These are phyloP conservation scores for Nemania sp. DNA, from an alignment of 2,329 filamentous ascomycete genomes.

Conservation along the genomic window DNA sequence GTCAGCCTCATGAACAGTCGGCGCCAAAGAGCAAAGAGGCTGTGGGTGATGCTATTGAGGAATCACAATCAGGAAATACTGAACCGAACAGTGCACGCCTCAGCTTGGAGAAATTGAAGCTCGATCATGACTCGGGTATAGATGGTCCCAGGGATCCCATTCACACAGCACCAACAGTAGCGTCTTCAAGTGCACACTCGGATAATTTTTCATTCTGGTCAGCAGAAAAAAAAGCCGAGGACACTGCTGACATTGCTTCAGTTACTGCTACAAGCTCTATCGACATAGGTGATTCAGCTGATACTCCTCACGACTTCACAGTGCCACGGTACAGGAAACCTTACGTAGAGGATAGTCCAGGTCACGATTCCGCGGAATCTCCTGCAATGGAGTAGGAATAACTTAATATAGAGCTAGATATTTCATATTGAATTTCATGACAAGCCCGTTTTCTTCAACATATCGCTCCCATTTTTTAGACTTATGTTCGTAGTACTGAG, in stretches of 20 bases:
- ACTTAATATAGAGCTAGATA: not conserved
- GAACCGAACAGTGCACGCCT: not conserved
- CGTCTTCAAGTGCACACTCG: conserved; percentile 44
- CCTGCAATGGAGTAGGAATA: not conserved
- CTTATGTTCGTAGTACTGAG: not conserved
- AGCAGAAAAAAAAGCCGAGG: conserved; percentile 39
- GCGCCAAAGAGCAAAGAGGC: not conserved
- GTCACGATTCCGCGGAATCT: conserved; percentile 3
- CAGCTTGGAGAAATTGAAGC: conserved; percentile 24
- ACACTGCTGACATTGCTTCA: conserved; percentile 41
- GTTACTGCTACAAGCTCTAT: conserved; percentile 47
- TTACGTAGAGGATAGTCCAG: conserved; percentile 45
- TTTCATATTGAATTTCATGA: not conserved
- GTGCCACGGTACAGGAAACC: conserved; percentile 39
- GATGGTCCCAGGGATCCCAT: not conserved
- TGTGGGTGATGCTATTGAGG: not conserved
- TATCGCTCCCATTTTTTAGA: not conserved
- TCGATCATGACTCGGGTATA: conserved; percentile 24
- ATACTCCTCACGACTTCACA: conserved; percentile 1
- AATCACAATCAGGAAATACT: too few relatives aligned
- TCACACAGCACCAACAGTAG: conserved; percentile 16
- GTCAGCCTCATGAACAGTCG: conserved; percentile 22
- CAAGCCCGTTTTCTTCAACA: not conserved
- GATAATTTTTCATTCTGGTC: conserved; percentile 48
- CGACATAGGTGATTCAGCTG: conserved; percentile 33